Conservation (phyloP, 192 early-diverging fungal species). For the Linnemannia hyalina region DNA sequence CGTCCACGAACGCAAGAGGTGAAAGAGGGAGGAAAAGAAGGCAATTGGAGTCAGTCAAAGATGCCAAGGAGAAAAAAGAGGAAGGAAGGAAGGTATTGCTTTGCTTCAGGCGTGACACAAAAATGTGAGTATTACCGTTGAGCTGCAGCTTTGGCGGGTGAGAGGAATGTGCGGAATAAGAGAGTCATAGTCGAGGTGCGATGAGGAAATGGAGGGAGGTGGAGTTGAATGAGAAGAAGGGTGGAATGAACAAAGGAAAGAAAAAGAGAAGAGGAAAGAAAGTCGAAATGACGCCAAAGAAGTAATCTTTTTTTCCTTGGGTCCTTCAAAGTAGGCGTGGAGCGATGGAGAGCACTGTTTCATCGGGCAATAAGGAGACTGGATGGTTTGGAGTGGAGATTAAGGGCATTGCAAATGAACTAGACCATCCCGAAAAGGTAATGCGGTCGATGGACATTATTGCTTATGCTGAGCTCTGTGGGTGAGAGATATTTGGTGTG, state of each 20-base stretch:
- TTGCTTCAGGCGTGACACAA: background rate
- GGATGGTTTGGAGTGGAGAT: background rate
- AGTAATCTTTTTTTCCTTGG: background rate
- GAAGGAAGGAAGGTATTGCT: background rate
- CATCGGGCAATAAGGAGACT: background rate
- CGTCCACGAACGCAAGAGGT: background rate
- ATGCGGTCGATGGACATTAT: background rate
- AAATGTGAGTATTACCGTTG: slow-evolving; percentile 9
- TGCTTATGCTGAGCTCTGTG: background rate
- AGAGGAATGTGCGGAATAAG: slow-evolving; percentile 25
- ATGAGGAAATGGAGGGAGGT: background rate
- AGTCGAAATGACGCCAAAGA: background rate
- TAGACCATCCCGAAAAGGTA: background rate
- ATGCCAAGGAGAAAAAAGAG: background rate
- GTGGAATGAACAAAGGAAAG: background rate
- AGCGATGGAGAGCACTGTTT: background rate
- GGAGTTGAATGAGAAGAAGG: too few relatives aligned
- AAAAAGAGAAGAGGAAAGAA: background rate
- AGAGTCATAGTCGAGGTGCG: background rate
- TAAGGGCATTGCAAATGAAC: background rate
- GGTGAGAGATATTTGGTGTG: too few relatives aligned
- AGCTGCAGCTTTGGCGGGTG: slow-evolving; percentile 21
- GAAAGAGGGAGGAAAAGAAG: background rate
- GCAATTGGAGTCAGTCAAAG: slow-evolving; percentile 3
- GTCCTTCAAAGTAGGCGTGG: background rate